phyloP scores from a whole-genome alignment of 208 protist genomes.

The Trypanosoma mega region DNA sequence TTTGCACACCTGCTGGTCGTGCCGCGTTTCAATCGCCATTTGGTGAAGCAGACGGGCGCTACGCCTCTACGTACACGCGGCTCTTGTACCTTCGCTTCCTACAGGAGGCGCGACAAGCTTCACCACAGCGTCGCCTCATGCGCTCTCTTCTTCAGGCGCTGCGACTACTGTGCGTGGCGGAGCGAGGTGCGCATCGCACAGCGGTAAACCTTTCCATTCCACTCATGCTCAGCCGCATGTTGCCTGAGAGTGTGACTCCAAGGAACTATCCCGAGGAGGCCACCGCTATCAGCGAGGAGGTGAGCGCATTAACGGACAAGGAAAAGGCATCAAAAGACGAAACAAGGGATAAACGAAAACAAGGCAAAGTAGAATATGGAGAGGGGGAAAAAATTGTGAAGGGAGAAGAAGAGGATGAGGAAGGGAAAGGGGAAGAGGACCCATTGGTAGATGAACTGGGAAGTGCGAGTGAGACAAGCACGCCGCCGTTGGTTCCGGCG shows the following conservation, averaged over 20 bases:
- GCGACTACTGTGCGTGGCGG: slow-evolving; percentile 50
- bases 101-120: slow-evolving; percentile 31
- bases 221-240: slow-evolving; percentile 50
- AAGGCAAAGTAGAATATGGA: too few relatives aligned
- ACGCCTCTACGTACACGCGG: slow-evolving; percentile 57
- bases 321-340: too few relatives aligned
- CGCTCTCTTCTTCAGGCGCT: slow-evolving; percentile 51
- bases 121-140: slow-evolving; percentile 28
- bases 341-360: too few relatives aligned
- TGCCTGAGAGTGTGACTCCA: slow-evolving; percentile 3
- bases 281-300: too few relatives aligned
- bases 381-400: too few relatives aligned
- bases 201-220: slow-evolving; percentile 58
- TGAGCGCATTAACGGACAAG: too few relatives aligned
- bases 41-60: slow-evolving; percentile 23
- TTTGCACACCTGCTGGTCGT: background rate
- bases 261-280: background rate
- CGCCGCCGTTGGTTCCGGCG: background rate
- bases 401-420: too few relatives aligned
- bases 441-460: background rate
- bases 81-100: slow-evolving; percentile 65
- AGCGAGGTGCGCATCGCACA: slow-evolving; percentile 45
- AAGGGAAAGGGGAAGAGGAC: background rate
- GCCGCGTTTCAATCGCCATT: slow-evolving; percentile 22
- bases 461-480: background rate